These are phyloP conservation scores for Madurella fahalii DNA, from an alignment of 2,329 filamentous ascomycete species.

Conservation along the genomic window DNA sequence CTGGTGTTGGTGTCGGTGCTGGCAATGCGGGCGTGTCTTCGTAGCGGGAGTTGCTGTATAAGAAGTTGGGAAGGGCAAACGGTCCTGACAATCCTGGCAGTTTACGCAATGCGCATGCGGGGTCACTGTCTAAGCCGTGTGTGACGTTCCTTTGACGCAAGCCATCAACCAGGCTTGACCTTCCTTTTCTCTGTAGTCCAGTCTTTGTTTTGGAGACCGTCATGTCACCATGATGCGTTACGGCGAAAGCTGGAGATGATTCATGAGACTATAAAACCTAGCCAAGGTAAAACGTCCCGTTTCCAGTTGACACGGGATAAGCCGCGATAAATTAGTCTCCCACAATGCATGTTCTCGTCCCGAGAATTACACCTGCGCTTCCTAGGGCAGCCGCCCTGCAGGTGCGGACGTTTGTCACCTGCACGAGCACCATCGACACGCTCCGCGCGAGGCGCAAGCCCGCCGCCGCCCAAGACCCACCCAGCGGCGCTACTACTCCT, in stretches of 20 bases:
- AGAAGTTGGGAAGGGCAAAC: no score
- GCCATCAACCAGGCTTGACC: background rate
- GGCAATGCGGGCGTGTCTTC: no score
- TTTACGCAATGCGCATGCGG: background rate
- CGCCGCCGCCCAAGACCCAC: background rate
- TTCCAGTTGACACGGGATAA: no score
- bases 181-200: background rate
- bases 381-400: conserved; percentile 1
- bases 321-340: background rate
- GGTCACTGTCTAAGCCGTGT: background rate
- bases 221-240: background rate
- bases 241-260: background rate
- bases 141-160: background rate
- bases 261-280: background rate
- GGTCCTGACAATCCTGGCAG: no score
- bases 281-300: background rate
- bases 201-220: no score
- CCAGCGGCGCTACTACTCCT: conserved; percentile 1
- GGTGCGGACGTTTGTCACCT: conserved; percentile 1
- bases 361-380: background rate
- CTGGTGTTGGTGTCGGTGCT: no score
- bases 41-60: no score
- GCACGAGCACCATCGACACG: background rate
- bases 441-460: background rate
- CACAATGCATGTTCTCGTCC: background rate